phyloP scores from a whole-genome alignment of 441 rosid species.

The Eutrema salsugineum region DNA sequence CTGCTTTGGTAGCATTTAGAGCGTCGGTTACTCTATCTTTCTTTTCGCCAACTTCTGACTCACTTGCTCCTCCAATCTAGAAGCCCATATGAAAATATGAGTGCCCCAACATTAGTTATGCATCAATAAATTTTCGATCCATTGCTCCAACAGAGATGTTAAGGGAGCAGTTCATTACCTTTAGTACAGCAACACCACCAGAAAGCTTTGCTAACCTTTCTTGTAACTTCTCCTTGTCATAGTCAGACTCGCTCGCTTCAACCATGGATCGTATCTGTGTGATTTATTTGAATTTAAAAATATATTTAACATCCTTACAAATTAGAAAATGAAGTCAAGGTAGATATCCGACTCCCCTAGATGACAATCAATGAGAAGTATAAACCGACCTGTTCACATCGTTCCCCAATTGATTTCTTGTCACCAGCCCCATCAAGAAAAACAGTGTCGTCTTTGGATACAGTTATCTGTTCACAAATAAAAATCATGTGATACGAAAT shows the following conservation, averaged over 20 bases:
- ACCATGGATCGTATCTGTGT: slow-evolving; percentile 48
- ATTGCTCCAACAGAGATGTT: neutral
- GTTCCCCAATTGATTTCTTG: slow-evolving; percentile 48
- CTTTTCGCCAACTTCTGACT: slow-evolving; percentile 61
- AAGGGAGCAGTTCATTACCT: slow-evolving; percentile 36
- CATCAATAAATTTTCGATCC: neutral
- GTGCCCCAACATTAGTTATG: neutral
- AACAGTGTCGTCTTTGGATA: slow-evolving; percentile 51
- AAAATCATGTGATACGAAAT: neutral
- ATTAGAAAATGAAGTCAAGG: neutral
- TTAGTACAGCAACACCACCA: slow-evolving; percentile 64
- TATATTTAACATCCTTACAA: neutral
- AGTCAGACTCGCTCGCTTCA: slow-evolving; percentile 49
- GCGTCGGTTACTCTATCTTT: slow-evolving; percentile 67
- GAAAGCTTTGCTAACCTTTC: slow-evolving; percentile 63
- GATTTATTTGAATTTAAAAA: neutral
- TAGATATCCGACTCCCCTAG: neutral
- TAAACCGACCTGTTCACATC: slow-evolving; percentile 55
- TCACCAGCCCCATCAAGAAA: slow-evolving; percentile 64
- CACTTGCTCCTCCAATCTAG: slow-evolving; percentile 68
- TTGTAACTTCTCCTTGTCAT: slow-evolving; percentile 58
- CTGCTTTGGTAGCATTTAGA: slow-evolving; percentile 61
- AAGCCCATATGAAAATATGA: neutral
- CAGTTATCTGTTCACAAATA: slow-evolving; percentile 28
- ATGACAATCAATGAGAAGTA: neutral